Evolutionary conservation across 1,139 yeast species (phyloP).

Genomic region (Saccharomyces hybrid): DNA sequence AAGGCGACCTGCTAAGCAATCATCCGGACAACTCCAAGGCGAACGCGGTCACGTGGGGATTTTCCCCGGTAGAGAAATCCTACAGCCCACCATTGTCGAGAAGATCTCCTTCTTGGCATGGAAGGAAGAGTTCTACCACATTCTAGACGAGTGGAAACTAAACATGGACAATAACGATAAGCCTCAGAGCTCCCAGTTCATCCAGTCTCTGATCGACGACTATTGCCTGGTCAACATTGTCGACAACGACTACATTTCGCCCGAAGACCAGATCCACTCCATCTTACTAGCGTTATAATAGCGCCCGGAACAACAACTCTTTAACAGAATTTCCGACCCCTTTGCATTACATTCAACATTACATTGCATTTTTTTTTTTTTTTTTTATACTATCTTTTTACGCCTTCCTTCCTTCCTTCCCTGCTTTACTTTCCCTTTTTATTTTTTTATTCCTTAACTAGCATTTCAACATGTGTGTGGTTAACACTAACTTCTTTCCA

Average conservation of each 20-base stretch:
- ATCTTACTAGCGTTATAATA: constrained; percentile 14
- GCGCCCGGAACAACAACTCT: neutral
- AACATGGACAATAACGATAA: constrained; percentile 39
- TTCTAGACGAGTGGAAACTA: constrained; percentile 73
- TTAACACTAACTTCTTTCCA: neutral
- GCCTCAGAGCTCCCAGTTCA: constrained; percentile 35
- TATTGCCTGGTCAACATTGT: constrained; percentile 82
- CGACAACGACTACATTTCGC: constrained; percentile 64
- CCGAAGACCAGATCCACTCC: constrained; percentile 35
- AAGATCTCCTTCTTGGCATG: constrained; percentile 83
- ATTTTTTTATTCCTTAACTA: neutral
- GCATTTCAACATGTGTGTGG: constrained; percentile 15
- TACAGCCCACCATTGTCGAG: constrained; percentile 92
- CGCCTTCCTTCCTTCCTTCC: neutral
- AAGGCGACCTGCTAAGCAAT: constrained; percentile 50
- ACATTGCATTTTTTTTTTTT: constrained; percentile 6
- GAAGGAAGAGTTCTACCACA: constrained; percentile 90
- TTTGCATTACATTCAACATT: constrained; percentile 11
- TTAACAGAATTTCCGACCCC: neutral
- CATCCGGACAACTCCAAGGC: constrained; percentile 65
- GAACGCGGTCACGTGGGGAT: constrained; percentile 96
- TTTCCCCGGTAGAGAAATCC: constrained; percentile 84
- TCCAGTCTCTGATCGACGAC: constrained; percentile 46
- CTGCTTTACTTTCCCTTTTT: neutral
- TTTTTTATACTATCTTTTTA: neutral